These are phyloP conservation scores for Hsuehochloa calcarea DNA, from an alignment of 176 grass and related monocot genomes.

Conservation along the genomic window DNA sequence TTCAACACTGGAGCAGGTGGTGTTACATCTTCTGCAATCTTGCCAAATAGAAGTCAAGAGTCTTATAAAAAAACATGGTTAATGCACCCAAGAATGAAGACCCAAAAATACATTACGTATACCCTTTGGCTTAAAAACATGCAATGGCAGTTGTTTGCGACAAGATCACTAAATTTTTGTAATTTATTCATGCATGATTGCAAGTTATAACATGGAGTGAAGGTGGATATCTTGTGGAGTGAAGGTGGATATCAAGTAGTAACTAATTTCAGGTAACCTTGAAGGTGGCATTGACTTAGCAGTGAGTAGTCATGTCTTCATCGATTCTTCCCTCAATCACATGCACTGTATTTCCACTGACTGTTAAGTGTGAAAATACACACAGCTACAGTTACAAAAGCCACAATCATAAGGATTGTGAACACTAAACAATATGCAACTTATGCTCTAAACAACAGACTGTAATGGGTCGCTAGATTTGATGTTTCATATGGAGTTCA, in stretches of 20 bases:
- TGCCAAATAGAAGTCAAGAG: constrained; percentile 55
- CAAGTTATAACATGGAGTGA: neutral
- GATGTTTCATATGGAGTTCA: neutral
- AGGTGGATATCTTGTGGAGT: neutral
- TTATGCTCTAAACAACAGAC: constrained; percentile 16
- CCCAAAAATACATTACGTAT: neutral
- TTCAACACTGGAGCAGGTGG: constrained; percentile 75
- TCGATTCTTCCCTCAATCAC: constrained; percentile 4
- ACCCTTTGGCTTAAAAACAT: neutral
- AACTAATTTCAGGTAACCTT: neutral
- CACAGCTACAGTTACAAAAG: neutral
- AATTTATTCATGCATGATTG: neutral
- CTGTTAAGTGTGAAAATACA: neutral
- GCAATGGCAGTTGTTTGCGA: neutral
- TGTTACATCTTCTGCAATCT: constrained; percentile 99
- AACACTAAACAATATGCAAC: neutral
- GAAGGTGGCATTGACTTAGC: neutral
- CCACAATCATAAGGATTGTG: neutral
- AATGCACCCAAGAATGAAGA: constrained; percentile 13
- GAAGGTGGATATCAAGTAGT: neutral
- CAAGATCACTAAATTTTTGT: neutral
- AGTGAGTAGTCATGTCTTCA: neutral
- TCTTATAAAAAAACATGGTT: constrained; percentile 25
- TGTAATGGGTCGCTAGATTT: constrained; percentile 2
- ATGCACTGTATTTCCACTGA: neutral